Conservation (phyloP, 805 yeast species). For the Suhomyces faveliae region DNA sequence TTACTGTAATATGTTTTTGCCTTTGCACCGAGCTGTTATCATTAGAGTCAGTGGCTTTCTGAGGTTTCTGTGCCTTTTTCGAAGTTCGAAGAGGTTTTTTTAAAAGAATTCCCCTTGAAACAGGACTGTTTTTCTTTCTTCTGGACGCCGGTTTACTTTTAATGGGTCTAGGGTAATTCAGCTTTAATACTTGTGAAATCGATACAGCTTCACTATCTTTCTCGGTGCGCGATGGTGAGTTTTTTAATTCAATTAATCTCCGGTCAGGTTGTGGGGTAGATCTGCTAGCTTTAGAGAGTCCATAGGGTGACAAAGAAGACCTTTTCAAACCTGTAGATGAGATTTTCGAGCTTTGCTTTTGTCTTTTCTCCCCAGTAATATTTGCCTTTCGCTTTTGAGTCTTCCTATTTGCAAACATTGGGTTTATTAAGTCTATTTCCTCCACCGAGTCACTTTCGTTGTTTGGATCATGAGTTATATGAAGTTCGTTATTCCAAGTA, state of each 20-base stretch:
- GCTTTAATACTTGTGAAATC: background rate
- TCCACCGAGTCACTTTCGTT: constrained; percentile 10
- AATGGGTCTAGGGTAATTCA: background rate
- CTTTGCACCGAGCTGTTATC: background rate
- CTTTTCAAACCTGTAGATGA: background rate
- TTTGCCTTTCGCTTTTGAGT: background rate
- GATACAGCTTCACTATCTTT: background rate
- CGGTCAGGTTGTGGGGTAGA: background rate
- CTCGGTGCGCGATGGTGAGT: background rate
- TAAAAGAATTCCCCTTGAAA: background rate
- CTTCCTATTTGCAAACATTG: constrained; percentile 14
- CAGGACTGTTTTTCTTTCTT: background rate
- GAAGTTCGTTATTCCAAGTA: background rate
- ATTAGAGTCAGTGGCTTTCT: background rate
- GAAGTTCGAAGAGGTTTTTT: background rate
- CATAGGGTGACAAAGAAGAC: background rate
- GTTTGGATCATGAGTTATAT: background rate
- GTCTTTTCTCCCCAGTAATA: background rate
- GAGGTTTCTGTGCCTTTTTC: background rate
- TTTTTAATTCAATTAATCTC: background rate
- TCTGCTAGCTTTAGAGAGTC: background rate
- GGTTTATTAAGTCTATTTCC: constrained; percentile 18
- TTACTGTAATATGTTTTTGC: background rate
- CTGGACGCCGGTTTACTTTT: background rate
- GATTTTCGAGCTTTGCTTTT: background rate